Percentiles rank a stretch among this genome's conserved stretches.
Evolutionary conservation across 768 basidiomycete genomes (phyloP).

Genomic region (Rickenella mellea): DNA sequence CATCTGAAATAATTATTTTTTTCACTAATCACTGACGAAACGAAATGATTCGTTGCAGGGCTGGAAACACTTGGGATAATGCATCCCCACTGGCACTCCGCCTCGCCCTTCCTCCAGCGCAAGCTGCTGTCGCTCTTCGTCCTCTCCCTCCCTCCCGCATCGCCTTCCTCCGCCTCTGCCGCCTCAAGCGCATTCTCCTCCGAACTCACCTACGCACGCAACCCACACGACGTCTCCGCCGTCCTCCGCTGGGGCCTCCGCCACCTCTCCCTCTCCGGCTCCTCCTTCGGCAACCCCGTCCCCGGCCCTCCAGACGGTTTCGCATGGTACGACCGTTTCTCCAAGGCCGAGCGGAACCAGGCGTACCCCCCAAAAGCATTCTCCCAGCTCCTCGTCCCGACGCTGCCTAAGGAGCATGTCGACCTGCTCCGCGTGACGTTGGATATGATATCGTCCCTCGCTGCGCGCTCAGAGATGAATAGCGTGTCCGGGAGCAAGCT

Average conservation of each 20-base stretch:
- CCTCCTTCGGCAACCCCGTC: constrained; percentile 45
- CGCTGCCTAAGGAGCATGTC: constrained; percentile 45
- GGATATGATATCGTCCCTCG: constrained; percentile 57
- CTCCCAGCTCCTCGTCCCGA: constrained; percentile 49
- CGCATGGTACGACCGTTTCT: constrained; percentile 61
- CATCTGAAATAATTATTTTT: constrained; percentile 6
- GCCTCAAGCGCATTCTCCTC: constrained; percentile 50
- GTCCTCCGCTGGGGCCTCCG: constrained; percentile 76
- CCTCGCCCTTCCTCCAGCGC: constrained; percentile 60
- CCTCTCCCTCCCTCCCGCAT: constrained; percentile 45
- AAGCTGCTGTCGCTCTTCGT: constrained; percentile 63
- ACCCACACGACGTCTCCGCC: constrained; percentile 70
- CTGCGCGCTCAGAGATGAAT: constrained; percentile 63
- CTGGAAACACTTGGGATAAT: constrained; percentile 75
- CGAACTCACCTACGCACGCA: constrained; percentile 54
- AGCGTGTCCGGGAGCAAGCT: constrained; percentile 73
- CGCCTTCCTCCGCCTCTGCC: constrained; percentile 38
- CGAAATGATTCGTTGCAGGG: constrained; percentile 30
- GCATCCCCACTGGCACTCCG: constrained; percentile 78
- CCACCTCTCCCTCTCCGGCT: constrained; percentile 55
- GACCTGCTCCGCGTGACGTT: constrained; percentile 50
- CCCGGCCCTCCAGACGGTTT: constrained; percentile 21
- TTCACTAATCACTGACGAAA: constrained; percentile 1
- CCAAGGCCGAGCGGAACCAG: constrained; percentile 44
- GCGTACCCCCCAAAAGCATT: constrained; percentile 59